A percentile compares a stretch with the other conserved stretches of the same genome.
Evolutionary conservation across 2,329 filamentous ascomycete species (phyloP).

Genomic region (Cladophialophora bantiana): DNA sequence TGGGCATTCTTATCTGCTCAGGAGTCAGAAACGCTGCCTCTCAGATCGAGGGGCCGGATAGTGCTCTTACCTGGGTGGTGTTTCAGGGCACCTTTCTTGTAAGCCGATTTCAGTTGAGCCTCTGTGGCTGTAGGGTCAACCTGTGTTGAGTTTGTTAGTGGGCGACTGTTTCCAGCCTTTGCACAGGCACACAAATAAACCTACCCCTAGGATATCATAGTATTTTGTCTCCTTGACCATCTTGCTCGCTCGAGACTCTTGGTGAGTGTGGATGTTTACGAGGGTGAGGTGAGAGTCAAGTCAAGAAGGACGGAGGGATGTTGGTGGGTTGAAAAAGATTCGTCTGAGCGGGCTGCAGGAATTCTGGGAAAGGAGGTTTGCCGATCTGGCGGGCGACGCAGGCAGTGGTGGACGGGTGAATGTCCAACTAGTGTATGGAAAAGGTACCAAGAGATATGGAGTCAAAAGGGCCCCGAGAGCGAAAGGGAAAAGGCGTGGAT

Average conservation of each 20-base stretch:
- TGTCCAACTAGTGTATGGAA: neutral
- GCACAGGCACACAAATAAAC: constrained; percentile 35
- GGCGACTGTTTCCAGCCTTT: constrained; percentile 7
- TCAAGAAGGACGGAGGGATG: neutral
- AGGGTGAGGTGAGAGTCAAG: neutral
- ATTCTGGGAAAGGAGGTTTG: neutral
- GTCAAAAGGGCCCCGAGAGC: neutral
- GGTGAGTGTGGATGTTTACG: constrained; percentile 3
- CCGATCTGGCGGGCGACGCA: constrained; percentile 10
- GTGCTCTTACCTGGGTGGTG: constrained; percentile 82
- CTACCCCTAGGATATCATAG: constrained; percentile 58
- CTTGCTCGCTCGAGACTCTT: constrained; percentile 36
- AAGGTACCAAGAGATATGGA: neutral
- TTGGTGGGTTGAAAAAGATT: constrained; percentile 14
- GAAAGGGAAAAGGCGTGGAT: neutral
- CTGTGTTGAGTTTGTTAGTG: constrained; percentile 55
- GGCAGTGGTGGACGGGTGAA: neutral
- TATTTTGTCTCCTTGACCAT: constrained; percentile 61
- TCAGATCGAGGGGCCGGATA: neutral
- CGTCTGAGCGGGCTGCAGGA: neutral
- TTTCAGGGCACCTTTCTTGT: constrained; percentile 87
- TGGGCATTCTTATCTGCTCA: constrained; percentile 90
- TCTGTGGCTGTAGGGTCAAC: constrained; percentile 79
- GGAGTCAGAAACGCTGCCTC: constrained; percentile 14
- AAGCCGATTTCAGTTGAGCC: constrained; percentile 88